Evolutionary conservation across 352 stramenopile species (phyloP).

Genomic region (Pythium apleroticum): DNA sequence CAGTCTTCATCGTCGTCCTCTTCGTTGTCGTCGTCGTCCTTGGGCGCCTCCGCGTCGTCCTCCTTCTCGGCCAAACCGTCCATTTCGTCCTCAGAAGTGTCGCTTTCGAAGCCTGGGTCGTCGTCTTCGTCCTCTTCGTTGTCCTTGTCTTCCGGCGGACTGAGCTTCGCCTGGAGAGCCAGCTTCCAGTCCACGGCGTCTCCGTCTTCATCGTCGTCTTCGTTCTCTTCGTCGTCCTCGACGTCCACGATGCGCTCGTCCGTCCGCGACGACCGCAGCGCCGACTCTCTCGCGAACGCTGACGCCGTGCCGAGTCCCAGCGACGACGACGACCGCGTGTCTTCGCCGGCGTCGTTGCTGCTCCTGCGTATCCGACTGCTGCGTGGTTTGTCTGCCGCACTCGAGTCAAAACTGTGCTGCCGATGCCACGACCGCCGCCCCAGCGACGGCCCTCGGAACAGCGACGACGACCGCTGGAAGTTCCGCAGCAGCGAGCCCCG

Average conservation of each 20-base stretch:
- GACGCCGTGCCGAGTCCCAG: conserved; percentile 20
- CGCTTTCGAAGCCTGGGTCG: conserved; percentile 11
- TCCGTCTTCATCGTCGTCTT: neutral
- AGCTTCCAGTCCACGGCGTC: conserved; percentile 25
- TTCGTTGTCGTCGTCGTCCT: conserved; percentile 38
- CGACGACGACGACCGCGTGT: conserved; percentile 13
- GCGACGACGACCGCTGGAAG: conserved; percentile 33
- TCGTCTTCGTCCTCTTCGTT: conserved; percentile 3
- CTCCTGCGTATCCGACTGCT: conserved; percentile 27
- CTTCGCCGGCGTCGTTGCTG: conserved; percentile 25
- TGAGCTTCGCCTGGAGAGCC: conserved; percentile 7
- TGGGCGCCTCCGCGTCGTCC: neutral
- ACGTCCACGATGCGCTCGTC: conserved; percentile 21
- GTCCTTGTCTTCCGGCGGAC: conserved; percentile 8
- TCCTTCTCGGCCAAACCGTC: neutral
- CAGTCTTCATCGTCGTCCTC: conserved; percentile 69
- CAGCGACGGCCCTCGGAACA: conserved; percentile 21
- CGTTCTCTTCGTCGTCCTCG: conserved; percentile 21
- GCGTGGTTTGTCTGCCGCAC: conserved; percentile 9
- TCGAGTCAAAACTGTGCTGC: conserved; percentile 26
- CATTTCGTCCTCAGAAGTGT: neutral
- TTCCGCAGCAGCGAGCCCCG: conserved; percentile 23
- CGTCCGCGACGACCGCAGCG: neutral
- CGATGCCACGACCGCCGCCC: conserved; percentile 26
- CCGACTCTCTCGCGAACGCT: neutral